Conservation (phyloP, 2,329 filamentous ascomycete genomes). For the Colletotrichum spinosum region DNA sequence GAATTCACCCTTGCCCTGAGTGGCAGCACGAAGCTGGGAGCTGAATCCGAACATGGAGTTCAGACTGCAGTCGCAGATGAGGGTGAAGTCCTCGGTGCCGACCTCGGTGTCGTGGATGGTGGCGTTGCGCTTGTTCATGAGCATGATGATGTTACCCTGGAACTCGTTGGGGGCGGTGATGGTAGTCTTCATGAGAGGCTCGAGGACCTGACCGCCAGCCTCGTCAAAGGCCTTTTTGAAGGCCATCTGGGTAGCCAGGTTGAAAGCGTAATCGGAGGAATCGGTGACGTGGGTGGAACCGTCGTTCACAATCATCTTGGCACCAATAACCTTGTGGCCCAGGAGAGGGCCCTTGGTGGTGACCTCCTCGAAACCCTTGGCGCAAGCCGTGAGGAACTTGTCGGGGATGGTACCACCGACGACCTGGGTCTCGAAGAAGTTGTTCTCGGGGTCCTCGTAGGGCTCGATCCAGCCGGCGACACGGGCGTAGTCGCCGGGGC, state of each 20-base stretch:
- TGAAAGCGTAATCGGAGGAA: constrained; percentile 97
- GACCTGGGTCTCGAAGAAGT: constrained; percentile 88
- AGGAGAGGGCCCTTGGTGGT: constrained; percentile 91
- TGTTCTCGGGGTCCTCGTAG: constrained; percentile 76
- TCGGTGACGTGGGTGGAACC: constrained; percentile 98
- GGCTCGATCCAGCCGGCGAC: constrained; percentile 95
- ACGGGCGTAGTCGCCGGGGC: constrained; percentile 93
- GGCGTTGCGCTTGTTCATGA: constrained; percentile 96
- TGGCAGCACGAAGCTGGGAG: constrained; percentile 88
- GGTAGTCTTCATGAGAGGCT: constrained; percentile 98
- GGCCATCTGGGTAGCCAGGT: constrained; percentile 91
- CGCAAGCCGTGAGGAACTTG: constrained; percentile 94
- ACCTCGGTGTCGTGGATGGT: constrained; percentile 97
- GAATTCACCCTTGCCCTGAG: constrained; percentile 98
- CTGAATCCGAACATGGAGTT: constrained; percentile 99
- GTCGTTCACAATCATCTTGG: constrained; percentile 93
- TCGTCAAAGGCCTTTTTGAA: constrained; percentile 94
- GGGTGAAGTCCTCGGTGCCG: constrained; percentile 91
- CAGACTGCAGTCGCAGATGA: constrained; percentile 90
- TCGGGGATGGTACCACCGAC: constrained; percentile 92
- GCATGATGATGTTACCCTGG: constrained; percentile 93
- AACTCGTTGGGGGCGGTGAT: constrained; percentile 97
- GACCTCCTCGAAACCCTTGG: constrained; percentile 89
- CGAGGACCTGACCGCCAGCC: constrained; percentile 85
- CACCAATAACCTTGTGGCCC: constrained; percentile 91